A percentile compares a stretch with the other conserved stretches of the same genome.
These are phyloP conservation scores for Pinus tabuliformis DNA, from an alignment of 75 land plant species.

Conservation along the genomic window DNA sequence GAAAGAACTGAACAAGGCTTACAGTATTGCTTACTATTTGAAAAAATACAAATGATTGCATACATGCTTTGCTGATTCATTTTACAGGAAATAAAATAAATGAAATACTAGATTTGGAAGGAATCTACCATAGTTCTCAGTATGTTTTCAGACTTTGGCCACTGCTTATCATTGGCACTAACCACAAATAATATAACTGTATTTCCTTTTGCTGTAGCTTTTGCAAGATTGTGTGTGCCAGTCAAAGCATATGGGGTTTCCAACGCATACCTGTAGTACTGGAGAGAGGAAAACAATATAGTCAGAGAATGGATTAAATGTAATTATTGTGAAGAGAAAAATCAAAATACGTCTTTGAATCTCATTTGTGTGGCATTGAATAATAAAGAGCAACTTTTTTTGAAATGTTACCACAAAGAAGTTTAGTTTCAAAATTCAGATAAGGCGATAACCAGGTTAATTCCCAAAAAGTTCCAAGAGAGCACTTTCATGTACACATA, in stretches of 20 bases:
- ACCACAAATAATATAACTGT: conserved; percentile 86
- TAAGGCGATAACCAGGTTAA: not conserved
- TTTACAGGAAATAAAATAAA: not conserved
- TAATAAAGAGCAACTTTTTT: not conserved
- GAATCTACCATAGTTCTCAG: conserved; percentile 75
- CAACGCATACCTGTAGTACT: conserved; percentile 83
- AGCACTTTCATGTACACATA: conserved; percentile 20
- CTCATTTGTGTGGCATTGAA: not conserved
- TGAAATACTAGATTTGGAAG: conserved; percentile 47
- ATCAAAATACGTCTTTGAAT: not conserved
- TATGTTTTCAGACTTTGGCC: conserved; percentile 64
- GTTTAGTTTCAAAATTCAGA: not conserved
- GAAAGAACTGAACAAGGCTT: too few relatives aligned
- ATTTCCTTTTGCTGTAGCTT: conserved; percentile 95
- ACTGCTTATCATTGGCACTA: conserved; percentile 93
- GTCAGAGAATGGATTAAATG: not conserved
- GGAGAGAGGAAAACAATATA: conserved; percentile 13
- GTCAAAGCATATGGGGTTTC: conserved; percentile 95
- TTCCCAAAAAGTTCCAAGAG: not conserved
- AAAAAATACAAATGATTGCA: too few relatives aligned
- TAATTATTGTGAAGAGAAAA: not conserved
- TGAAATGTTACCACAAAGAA: not conserved
- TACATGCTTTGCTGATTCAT: too few relatives aligned
- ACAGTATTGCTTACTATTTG: too few relatives aligned
- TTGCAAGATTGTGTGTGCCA: conserved; percentile 93